A percentile compares a stretch with the other conserved stretches of the same genome.
phyloP scores from a whole-genome alignment of 2,329 filamentous ascomycete species.

The Sporothrix sp. region DNA sequence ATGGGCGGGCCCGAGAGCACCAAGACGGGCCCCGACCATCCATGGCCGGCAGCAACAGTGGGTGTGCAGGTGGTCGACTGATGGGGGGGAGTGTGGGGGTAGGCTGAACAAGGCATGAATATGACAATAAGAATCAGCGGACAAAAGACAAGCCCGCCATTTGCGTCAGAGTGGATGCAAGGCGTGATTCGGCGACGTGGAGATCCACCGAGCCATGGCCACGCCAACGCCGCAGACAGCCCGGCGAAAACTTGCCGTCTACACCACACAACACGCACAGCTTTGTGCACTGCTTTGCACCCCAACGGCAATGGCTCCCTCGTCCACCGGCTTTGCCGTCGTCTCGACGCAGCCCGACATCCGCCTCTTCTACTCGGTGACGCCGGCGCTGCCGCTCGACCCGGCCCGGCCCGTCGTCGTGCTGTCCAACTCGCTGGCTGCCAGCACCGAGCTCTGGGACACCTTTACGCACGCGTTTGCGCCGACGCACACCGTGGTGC shows the following conservation, averaged over 20 bases:
- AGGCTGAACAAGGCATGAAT: background rate
- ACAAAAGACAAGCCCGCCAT: background rate
- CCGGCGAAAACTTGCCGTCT: background rate
- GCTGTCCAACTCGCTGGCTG: conserved; percentile 5
- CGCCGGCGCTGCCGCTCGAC: conserved; percentile 5
- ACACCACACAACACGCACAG: background rate
- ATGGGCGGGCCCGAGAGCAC: too few species aligned
- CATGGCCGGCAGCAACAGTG: conserved; percentile 3
- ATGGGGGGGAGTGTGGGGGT: too few species aligned
- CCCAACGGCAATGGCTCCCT: background rate
- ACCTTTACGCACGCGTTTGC: conserved; percentile 8
- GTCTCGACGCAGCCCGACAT: conserved; percentile 11
- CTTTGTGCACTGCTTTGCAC: background rate
- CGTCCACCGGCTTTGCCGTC: conserved; percentile 7
- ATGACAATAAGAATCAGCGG: too few species aligned
- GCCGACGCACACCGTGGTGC: conserved; percentile 10
- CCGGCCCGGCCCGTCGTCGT: conserved; percentile 3
- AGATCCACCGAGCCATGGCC: too few species aligned
- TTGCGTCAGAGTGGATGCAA: background rate
- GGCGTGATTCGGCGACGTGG: background rate
- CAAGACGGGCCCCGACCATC: too few species aligned
- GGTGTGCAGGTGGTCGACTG: background rate
- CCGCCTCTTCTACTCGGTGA: conserved; percentile 10
- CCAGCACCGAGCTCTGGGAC: conserved; percentile 7
- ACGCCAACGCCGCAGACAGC: too few species aligned